Conservation (phyloP, 2,329 filamentous ascomycete genomes). For the Trichophyton schoenleinii region DNA sequence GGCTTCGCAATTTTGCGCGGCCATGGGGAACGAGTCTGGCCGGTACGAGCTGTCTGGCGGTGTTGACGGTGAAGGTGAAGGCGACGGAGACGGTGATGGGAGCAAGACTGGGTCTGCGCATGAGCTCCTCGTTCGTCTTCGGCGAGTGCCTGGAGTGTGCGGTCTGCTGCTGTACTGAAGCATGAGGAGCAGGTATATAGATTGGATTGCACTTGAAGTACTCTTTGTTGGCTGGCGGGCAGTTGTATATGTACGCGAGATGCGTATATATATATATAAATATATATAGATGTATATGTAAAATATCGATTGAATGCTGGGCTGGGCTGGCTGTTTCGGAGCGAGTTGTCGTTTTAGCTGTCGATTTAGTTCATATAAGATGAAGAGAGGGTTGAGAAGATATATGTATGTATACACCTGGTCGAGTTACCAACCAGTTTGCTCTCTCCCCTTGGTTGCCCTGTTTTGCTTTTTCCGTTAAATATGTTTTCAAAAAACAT, state of each 20-base stretch:
- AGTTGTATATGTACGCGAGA: not conserved
- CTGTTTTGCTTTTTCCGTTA: not conserved
- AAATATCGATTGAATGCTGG: not conserved
- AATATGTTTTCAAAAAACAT: not conserved
- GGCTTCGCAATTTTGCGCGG: conserved; percentile 5
- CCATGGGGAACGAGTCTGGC: conserved; percentile 1
- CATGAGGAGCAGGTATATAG: not conserved
- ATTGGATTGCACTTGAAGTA: not conserved
- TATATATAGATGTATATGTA: too few species aligned
- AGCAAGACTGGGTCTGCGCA: not conserved
- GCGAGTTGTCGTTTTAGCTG: not conserved
- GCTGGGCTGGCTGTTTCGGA: not conserved
- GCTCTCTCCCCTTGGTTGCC: not conserved
- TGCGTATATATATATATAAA: not conserved
- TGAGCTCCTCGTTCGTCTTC: not conserved
- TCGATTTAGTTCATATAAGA: not conserved
- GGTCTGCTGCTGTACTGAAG: not conserved
- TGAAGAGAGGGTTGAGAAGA: not conserved
- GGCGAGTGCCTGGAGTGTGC: not conserved
- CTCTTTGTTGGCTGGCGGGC: not conserved
- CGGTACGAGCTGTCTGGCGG: not conserved
- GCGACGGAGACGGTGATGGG: not conserved
- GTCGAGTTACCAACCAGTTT: not conserved
- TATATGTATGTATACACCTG: not conserved
- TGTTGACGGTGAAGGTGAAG: conserved; percentile 1